These are phyloP conservation scores for Ajuga reptans DNA, from an alignment of 305 asterid genomes.

Conservation along the genomic window DNA sequence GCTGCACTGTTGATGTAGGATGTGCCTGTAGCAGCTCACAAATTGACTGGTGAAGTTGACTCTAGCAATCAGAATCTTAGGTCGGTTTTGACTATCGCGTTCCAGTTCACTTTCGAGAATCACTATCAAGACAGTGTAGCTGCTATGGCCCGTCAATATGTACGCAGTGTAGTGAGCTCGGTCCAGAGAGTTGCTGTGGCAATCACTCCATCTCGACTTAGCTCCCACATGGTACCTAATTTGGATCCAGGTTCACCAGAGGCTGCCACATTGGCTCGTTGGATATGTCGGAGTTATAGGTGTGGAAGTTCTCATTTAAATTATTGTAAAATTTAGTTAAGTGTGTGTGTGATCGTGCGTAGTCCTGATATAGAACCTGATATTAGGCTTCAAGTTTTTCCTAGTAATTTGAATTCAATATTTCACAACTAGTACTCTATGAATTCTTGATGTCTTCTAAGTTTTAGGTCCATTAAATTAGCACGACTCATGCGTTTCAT, in stretches of 20 bases:
- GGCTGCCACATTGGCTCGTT: constrained; percentile 56
- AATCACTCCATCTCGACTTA: constrained; percentile 51
- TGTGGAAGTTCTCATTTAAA: neutral
- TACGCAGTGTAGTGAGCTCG: constrained; percentile 59
- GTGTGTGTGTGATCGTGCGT: no score
- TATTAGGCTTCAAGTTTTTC: no score
- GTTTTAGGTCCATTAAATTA: no score
- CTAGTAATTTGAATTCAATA: no score
- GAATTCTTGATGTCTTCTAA: no score
- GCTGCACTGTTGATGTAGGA: constrained; percentile 34
- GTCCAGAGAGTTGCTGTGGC: constrained; percentile 79
- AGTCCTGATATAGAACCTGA: no score
- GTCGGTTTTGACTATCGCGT: constrained; percentile 69
- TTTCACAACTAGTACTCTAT: no score
- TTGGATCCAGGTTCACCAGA: constrained; percentile 55
- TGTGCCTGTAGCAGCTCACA: constrained; percentile 38
- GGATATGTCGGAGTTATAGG: constrained; percentile 70
- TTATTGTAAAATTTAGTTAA: no score
- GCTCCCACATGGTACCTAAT: constrained; percentile 46
- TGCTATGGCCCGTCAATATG: constrained; percentile 75
- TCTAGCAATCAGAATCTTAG: constrained; percentile 40
- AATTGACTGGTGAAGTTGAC: constrained; percentile 36
- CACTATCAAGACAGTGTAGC: constrained; percentile 65
- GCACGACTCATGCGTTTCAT: neutral
- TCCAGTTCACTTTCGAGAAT: constrained; percentile 67